Percentiles rank a stretch among this genome's conserved stretches.
Conservation (phyloP, 495 filamentous ascomycete genomes). For the Lasiosphaeris hirsuta region DNA sequence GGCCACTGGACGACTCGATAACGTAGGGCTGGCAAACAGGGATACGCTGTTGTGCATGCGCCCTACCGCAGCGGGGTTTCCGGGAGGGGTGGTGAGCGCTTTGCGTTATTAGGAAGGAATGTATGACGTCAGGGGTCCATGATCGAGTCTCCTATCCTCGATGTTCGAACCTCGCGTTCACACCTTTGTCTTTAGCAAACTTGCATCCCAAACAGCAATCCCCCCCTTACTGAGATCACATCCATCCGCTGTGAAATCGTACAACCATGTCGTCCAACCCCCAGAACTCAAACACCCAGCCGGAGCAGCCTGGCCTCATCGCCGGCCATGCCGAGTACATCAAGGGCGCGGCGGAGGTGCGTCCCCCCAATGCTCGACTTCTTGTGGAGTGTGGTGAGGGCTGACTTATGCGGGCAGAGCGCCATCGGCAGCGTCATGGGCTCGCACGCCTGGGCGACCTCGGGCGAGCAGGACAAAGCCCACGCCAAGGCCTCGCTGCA, state of each 20-base stretch:
- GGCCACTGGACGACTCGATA: too few species aligned
- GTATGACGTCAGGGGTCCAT: too few species aligned
- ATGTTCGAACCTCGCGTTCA: too few species aligned
- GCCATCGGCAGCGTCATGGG: slow-evolving; percentile 41
- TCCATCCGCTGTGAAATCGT: not conserved
- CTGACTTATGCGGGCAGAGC: slow-evolving; percentile 24
- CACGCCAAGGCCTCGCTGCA: slow-evolving; percentile 42
- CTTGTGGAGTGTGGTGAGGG: not conserved
- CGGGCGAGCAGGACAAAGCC: slow-evolving; percentile 46
- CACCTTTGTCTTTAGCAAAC: too few species aligned
- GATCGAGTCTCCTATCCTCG: too few species aligned
- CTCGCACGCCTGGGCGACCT: slow-evolving; percentile 42
- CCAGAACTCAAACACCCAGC: slow-evolving; percentile 12
- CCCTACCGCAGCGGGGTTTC: too few species aligned
- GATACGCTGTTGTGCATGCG: too few species aligned
- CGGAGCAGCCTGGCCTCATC: slow-evolving; percentile 37
- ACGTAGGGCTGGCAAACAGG: too few species aligned
- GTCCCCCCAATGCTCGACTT: not conserved
- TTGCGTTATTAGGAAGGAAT: too few species aligned
- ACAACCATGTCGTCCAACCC: slow-evolving; percentile 15
- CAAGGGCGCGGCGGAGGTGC: slow-evolving; percentile 47
- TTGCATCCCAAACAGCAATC: not conserved
- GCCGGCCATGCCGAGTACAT: slow-evolving; percentile 45
- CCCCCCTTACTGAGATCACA: too few species aligned
- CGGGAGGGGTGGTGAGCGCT: too few species aligned